phyloP scores from a whole-genome alignment of 495 filamentous ascomycete species.

The Lasiosphaeriaceae sp. region DNA sequence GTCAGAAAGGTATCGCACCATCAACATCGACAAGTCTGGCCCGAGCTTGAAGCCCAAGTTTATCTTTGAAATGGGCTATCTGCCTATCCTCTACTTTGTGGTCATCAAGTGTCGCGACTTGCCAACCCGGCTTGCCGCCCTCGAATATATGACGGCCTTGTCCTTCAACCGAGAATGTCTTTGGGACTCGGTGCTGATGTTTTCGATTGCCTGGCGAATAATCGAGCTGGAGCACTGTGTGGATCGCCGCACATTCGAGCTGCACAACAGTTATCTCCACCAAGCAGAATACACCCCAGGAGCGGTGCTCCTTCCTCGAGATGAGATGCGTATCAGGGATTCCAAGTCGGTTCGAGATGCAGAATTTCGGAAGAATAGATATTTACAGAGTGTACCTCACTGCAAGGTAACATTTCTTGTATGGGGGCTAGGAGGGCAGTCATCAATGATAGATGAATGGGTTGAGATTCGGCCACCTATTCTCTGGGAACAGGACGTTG shows the following conservation, averaged over 20 bases:
- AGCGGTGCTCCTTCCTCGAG: not conserved
- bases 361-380: not conserved
- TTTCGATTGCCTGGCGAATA: constrained; percentile 21
- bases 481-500: not conserved
- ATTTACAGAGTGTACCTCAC: not conserved
- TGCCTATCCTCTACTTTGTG: constrained; percentile 41
- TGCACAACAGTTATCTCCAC: not conserved
- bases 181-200: constrained; percentile 27
- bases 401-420: not conserved
- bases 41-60: constrained; percentile 28
- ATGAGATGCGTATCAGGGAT: not conserved
- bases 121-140: constrained; percentile 33
- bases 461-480: not conserved
- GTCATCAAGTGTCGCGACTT: constrained; percentile 42
- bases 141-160: constrained; percentile 20
- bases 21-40: no score
- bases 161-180: constrained; percentile 22
- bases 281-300: not conserved
- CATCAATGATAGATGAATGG: not conserved
- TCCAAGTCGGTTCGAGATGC: not conserved
- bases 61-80: constrained; percentile 43
- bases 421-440: not conserved
- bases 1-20: not conserved
- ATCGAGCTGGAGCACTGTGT: constrained; percentile 35
- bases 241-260: constrained; percentile 3